Percentiles rank a stretch among this genome's conserved stretches.
Conservation (phyloP, 2,329 filamentous ascomycete genomes). For the Cytospora chrysosperma region DNA sequence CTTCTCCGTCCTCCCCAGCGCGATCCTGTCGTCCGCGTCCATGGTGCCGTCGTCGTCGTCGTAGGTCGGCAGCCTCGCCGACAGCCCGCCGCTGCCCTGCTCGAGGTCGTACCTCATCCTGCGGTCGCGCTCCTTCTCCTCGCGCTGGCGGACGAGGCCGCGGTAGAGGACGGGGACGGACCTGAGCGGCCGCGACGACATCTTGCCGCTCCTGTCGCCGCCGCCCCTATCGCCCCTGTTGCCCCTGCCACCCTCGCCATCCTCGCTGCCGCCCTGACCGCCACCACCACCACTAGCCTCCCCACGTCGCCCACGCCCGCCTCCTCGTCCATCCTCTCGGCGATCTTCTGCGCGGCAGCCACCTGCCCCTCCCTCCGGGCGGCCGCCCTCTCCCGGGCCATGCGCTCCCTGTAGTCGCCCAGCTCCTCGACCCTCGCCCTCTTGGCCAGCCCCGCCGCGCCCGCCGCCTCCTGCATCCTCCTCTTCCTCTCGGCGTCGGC, state of each 20-base stretch:
- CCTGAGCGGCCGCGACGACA: slow-evolving; percentile 53
- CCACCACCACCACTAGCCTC: slow-evolving; percentile 3
- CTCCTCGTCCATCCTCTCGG: slow-evolving; percentile 68
- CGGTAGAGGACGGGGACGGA: slow-evolving; percentile 79
- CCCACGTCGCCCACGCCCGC: slow-evolving; percentile 38
- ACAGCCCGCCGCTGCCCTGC: slow-evolving; percentile 51
- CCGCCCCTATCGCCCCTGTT: slow-evolving; percentile 33
- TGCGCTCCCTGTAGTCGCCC: slow-evolving; percentile 70
- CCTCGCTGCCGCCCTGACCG: slow-evolving; percentile 18
- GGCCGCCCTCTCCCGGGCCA: slow-evolving; percentile 68
- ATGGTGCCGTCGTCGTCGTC: slow-evolving; percentile 59
- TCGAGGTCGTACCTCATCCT: slow-evolving; percentile 65
- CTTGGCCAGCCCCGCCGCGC: slow-evolving; percentile 47
- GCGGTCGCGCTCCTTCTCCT: slow-evolving; percentile 67
- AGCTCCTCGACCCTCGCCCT: slow-evolving; percentile 52
- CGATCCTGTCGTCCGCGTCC: slow-evolving; percentile 69
- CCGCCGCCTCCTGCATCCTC: slow-evolving; percentile 64
- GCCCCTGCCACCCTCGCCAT: slow-evolving; percentile 27
- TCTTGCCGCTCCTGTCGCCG: slow-evolving; percentile 31
- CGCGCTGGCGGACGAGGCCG: slow-evolving; percentile 66
- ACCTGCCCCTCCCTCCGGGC: slow-evolving; percentile 68
- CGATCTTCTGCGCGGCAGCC: slow-evolving; percentile 76
- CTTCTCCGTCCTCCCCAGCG: slow-evolving; percentile 52
- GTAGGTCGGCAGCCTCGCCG: slow-evolving; percentile 59
- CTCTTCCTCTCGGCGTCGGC: slow-evolving; percentile 81